phyloP scores from a whole-genome alignment of 306 rosid genomes.

The Medicago truncatula region MtrunA17r5.0-ANR NC_053049.1:14209001-14209500 shows the following conservation, averaged over 20 bases:
- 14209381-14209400: slow-evolving; percentile 29
- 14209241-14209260: slow-evolving; percentile 16
- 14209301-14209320: slow-evolving; percentile 80
- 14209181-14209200: slow-evolving; percentile 3
- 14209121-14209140: slow-evolving; percentile 86
- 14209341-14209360: slow-evolving; percentile 77
- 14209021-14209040: neutral
- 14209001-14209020: too few relatives aligned
- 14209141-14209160: slow-evolving; percentile 66
- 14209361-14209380: slow-evolving; percentile 90
- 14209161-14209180: too few relatives aligned
- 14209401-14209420: slow-evolving; percentile 13
- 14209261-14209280: slow-evolving; percentile 63
- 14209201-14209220: neutral
- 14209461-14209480: slow-evolving; percentile 76
- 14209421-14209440: slow-evolving; percentile 20
- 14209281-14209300: slow-evolving; percentile 73
- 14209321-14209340: slow-evolving; percentile 76
- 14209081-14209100: slow-evolving; percentile 96
- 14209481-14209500: slow-evolving; percentile 94
- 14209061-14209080: slow-evolving; percentile 39
- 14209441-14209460: slow-evolving; percentile 69
- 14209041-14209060: slow-evolving; percentile 16
- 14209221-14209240: slow-evolving; percentile 27
- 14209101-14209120: slow-evolving; percentile 85